These are phyloP conservation scores for Botrytis elliptica DNA, from an alignment of 2,329 filamentous ascomycete species.

Conservation along the genomic window DNA sequence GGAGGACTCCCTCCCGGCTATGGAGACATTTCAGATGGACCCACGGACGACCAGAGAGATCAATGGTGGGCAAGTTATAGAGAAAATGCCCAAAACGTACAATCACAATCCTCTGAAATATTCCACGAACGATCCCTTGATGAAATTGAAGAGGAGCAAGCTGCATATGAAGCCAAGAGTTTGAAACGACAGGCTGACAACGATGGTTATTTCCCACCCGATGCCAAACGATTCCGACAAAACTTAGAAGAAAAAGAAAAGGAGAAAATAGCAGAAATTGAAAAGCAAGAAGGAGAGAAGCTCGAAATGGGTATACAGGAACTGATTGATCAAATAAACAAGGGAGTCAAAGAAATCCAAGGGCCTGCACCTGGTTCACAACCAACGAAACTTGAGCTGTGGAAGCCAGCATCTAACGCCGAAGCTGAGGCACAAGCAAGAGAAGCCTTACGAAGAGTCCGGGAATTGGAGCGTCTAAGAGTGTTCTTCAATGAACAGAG, in stretches of 20 bases:
- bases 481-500: not conserved
- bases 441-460: not conserved
- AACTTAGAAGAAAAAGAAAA: not conserved
- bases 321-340: not conserved
- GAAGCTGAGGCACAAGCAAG: not conserved
- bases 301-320: not conserved
- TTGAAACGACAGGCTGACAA: not conserved
- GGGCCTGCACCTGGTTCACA: not conserved
- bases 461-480: conserved; percentile 6
- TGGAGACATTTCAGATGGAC: not conserved
- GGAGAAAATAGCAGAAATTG: not conserved
- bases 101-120: not conserved
- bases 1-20: not conserved
- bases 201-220: conserved; percentile 13
- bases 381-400: not conserved
- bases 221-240: conserved; percentile 11
- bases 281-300: not conserved
- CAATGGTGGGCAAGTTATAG: not conserved
- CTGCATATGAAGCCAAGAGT: not conserved
- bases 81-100: not conserved
- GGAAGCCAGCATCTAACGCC: not conserved
- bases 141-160: not conserved
- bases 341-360: not conserved
- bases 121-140: not conserved
- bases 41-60: not conserved